Evolutionary conservation across 257 asterid genomes (phyloP), one percentile per base, ranked within the genome.

Genomic region (Linderniella brevidens): DNA sequence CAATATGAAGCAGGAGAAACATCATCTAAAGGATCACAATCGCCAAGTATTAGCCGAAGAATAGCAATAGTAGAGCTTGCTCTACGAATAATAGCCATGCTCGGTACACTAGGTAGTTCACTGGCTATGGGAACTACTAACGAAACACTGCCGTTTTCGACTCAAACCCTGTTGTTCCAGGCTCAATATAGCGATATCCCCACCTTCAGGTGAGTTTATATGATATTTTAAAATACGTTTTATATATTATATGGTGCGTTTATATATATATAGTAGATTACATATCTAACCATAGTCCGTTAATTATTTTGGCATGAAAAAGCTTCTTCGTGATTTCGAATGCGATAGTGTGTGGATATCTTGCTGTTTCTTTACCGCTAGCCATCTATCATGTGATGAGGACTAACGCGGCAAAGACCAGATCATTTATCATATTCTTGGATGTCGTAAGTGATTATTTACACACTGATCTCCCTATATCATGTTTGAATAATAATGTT

Each of bases 71-170:
- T 72, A 47, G 86, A 68, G 53, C 73, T 86, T 11, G 17, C 74
- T 62, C 70, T 86, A 15, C 64, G 94, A 64, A 49, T 79, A 19
- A 18, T 64, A 14, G 94, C 80, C 10, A 59, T 77, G 50, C 48
- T 66, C 18, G 94, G 87, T 51, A 65, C 93, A 0, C 42, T 82
- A 41, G 94, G 73, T 48, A 60, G 86, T 66, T 86, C 86, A 16
- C 35, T 74, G 15, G 92, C 79, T 8, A 82, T 86, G 94, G 94
- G 84, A 13, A 77, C 82, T 8, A 70, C 92, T 11, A 63, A 68
- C 35, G 66, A 86, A 55, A 69, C 81, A 9, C 94, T 86, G 41
- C 73, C 94, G 11, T 72, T 79, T 53, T 58, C 77, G 58, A 79
- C 78, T 9, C 90, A 72, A 46, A 46, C 72, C 8, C 49, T 71